Percentiles rank a stretch among this genome's conserved stretches.
phyloP scores from a whole-genome alignment of 768 basidiomycete species.

The Thelephora ganbajun region DNA sequence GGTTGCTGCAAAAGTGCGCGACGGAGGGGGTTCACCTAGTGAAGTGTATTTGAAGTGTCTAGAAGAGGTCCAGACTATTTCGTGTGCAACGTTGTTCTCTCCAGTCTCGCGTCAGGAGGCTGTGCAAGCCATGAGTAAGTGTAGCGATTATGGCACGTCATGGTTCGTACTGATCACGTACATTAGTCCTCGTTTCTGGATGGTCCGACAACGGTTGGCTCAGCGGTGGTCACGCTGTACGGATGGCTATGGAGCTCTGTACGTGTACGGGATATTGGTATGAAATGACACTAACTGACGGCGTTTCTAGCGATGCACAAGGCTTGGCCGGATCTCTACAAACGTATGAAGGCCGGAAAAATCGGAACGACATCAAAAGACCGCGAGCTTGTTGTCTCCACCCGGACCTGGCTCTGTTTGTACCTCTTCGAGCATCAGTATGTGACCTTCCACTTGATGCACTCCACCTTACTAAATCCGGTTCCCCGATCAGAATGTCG shows the following conservation, averaged over 20 bases:
- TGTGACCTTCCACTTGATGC: slow-evolving; percentile 17
- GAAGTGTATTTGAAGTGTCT: slow-evolving; percentile 60
- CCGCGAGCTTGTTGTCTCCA: slow-evolving; percentile 63
- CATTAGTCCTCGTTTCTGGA: slow-evolving; percentile 72
- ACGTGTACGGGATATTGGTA: slow-evolving; percentile 14
- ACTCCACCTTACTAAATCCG: not conserved
- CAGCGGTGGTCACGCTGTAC: slow-evolving; percentile 89
- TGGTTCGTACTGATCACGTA: not conserved
- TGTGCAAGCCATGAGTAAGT: slow-evolving; percentile 85
- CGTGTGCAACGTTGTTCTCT: slow-evolving; percentile 75
- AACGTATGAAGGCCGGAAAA: slow-evolving; percentile 63
- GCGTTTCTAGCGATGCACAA: slow-evolving; percentile 61
- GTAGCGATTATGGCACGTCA: not conserved
- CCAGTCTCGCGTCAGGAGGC: slow-evolving; percentile 78
- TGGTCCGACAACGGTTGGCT: slow-evolving; percentile 97
- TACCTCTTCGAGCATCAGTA: slow-evolving; percentile 93
- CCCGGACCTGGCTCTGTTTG: slow-evolving; percentile 86
- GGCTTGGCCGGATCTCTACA: slow-evolving; percentile 74
- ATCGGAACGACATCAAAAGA: slow-evolving; percentile 45
- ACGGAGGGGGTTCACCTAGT: slow-evolving; percentile 75
- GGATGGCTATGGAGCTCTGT: slow-evolving; percentile 94
- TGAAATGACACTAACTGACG: not conserved
- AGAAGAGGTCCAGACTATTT: slow-evolving; percentile 78
- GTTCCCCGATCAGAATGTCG: slow-evolving; percentile 48
- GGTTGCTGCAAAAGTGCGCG: slow-evolving; percentile 82